Evolutionary conservation across 306 rosid species (phyloP).

Genomic region (Cicer bijugum): DNA sequence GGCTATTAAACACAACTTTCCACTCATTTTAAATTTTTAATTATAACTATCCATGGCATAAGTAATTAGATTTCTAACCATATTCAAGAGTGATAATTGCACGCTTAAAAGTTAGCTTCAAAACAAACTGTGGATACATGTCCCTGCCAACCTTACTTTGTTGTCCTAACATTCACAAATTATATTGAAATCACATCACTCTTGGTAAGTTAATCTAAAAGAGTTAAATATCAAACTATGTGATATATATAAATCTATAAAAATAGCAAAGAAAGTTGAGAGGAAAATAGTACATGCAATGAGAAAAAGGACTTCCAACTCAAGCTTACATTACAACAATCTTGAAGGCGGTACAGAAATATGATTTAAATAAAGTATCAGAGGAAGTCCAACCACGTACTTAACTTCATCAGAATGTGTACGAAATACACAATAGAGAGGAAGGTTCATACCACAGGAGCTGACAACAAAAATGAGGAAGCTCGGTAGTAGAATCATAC

Average conservation of each 20-base stretch:
- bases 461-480: conserved; percentile 21
- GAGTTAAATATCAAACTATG: conserved; percentile 18
- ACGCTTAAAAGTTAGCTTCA: neutral
- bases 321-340: conserved; percentile 20
- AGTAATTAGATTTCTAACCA: conserved; percentile 5
- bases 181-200: neutral
- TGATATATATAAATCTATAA: neutral
- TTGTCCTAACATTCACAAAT: neutral
- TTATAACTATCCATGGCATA: neutral
- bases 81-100: conserved; percentile 3
- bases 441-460: conserved; percentile 27
- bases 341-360: conserved; percentile 5
- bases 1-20: neutral
- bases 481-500: conserved; percentile 20
- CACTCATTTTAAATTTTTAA: neutral
- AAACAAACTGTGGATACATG: neutral
- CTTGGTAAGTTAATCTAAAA: conserved; percentile 10
- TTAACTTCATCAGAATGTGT: neutral
- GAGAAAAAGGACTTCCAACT: conserved; percentile 22
- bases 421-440: conserved; percentile 24
- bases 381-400: neutral
- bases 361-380: neutral
- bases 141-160: neutral
- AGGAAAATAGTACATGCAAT: neutral
- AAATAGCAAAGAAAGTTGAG: neutral